A percentile compares a stretch with the other conserved stretches of the same genome.
Evolutionary conservation across 345 rosid genomes (phyloP).

Genomic region (Erysimum cheiranthoides): DNA sequence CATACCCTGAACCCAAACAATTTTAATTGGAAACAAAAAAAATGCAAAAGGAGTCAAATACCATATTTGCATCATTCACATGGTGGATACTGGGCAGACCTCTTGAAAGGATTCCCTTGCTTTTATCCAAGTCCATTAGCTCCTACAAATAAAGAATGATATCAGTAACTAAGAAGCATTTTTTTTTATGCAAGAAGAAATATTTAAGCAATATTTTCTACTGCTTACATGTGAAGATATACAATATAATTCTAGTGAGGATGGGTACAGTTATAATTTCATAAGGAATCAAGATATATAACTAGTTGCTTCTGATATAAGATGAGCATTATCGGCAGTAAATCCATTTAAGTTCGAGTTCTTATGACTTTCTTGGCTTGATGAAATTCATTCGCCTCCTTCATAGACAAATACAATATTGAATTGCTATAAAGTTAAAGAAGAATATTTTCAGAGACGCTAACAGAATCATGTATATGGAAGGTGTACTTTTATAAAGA

Average conservation of each 20-base stretch:
- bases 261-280: neutral
- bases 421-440: slow-evolving; percentile 11
- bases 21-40: neutral
- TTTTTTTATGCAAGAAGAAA: slow-evolving; percentile 16
- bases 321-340: slow-evolving; percentile 1
- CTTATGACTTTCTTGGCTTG: slow-evolving; percentile 13
- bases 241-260: neutral
- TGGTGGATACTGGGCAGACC: slow-evolving; percentile 76
- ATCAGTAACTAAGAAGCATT: slow-evolving; percentile 2
- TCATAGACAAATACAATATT: slow-evolving; percentile 18
- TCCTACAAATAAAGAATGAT: slow-evolving; percentile 56
- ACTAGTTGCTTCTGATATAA: slow-evolving; percentile 3
- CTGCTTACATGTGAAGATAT: slow-evolving; percentile 13
- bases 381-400: neutral
- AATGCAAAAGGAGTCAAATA: slow-evolving; percentile 43
- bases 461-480: neutral
- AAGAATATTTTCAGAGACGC: neutral
- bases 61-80: slow-evolving; percentile 78
- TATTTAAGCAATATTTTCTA: slow-evolving; percentile 26
- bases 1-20: slow-evolving; percentile 3
- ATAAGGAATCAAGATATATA: slow-evolving; percentile 3
- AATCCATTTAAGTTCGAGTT: neutral
- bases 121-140: slow-evolving; percentile 82
- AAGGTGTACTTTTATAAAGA: slow-evolving; percentile 15
- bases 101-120: slow-evolving; percentile 73